These are phyloP conservation scores for Talaromyces sp. DNA, from an alignment of 2,329 filamentous ascomycete species.

Conservation along the genomic window DNA sequence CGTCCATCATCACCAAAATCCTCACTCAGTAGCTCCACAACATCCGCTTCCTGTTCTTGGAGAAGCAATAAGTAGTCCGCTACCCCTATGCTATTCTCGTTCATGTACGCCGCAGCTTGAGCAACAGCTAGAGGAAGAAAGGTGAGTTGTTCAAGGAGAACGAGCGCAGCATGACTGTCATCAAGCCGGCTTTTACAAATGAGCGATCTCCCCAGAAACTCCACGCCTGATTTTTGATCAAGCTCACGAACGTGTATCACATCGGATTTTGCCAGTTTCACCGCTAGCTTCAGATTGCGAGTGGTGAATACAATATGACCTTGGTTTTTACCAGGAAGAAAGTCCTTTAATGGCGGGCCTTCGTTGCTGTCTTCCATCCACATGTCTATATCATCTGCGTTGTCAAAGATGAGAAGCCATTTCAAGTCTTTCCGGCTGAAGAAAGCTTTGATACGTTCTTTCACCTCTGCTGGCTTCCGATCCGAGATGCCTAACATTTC, in stretches of 20 bases:
- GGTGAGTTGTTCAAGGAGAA: constrained; percentile 12
- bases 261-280: constrained; percentile 19
- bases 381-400: constrained; percentile 25
- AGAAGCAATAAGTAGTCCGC: constrained; percentile 23
- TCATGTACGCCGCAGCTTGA: constrained; percentile 23
- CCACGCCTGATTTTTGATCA: constrained; percentile 14
- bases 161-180: neutral
- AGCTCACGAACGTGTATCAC: constrained; percentile 19
- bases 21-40: constrained; percentile 33
- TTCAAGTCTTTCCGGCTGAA: constrained; percentile 14
- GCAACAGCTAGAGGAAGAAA: constrained; percentile 24
- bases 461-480: constrained; percentile 19
- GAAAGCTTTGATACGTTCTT: constrained; percentile 11
- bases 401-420: constrained; percentile 26
- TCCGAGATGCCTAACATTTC: constrained; percentile 12
- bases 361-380: constrained; percentile 15
- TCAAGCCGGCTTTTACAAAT: neutral
- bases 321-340: constrained; percentile 23
- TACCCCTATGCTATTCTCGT: constrained; percentile 18
- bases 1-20: constrained; percentile 33
- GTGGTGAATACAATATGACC: constrained; percentile 27
- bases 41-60: constrained; percentile 23
- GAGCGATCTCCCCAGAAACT: constrained; percentile 10
- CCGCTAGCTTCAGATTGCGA: constrained; percentile 18
- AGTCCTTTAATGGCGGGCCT: constrained; percentile 16